These are phyloP conservation scores for Coniella vitis DNA, from an alignment of 2,329 filamentous ascomycete genomes.

Conservation along the genomic window DNA sequence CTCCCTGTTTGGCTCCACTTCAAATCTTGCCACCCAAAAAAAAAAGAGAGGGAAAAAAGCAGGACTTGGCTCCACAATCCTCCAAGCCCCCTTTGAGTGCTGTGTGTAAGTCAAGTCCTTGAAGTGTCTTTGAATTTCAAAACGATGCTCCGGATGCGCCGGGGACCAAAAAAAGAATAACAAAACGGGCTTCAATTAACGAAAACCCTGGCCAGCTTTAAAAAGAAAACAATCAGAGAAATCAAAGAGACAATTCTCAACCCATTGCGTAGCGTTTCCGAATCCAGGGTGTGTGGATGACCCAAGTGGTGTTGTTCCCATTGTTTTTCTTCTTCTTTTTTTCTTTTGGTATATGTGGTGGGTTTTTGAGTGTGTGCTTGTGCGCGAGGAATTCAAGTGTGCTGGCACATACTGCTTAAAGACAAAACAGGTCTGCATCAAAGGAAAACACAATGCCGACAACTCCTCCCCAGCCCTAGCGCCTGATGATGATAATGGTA, in stretches of 20 bases:
- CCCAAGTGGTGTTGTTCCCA: background rate
- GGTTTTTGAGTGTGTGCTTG: no score
- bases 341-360: no score
- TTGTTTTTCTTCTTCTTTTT: no score
- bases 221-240: background rate
- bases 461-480: conserved; percentile 2
- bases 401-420: conserved; percentile 11
- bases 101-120: background rate
- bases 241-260: background rate
- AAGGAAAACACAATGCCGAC: conserved; percentile 10
- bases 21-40: conserved; percentile 15
- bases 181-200: conserved; percentile 5
- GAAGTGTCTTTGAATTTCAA: conserved; percentile 8
- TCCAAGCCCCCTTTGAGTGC: conserved; percentile 6
- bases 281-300: no score
- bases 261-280: no score
- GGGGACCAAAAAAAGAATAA: conserved; percentile 1
- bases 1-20: conserved; percentile 8
- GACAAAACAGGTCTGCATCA: background rate
- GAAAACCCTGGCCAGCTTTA: no score
- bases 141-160: conserved; percentile 9
- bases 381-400: conserved; percentile 1
- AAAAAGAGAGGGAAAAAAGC: no score
- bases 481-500: background rate
- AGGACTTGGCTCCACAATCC: conserved; percentile 13